Percentiles rank a stretch among this genome's conserved stretches.
Conservation (phyloP, 2,329 filamentous ascomycete species). For the Elsinoe batatas region DNA sequence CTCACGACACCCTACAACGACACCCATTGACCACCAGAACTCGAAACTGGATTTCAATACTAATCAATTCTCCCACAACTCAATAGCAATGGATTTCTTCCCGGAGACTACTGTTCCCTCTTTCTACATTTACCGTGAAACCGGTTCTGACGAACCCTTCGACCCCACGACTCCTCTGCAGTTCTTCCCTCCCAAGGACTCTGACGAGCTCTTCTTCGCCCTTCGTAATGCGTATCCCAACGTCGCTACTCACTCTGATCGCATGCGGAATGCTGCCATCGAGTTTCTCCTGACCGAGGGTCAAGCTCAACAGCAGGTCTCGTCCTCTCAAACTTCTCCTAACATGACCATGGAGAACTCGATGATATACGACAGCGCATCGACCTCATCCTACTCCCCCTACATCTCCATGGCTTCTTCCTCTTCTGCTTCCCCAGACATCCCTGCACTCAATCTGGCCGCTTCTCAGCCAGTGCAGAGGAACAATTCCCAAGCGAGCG, state of each 20-base stretch:
- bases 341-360: constrained; percentile 13
- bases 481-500: not conserved
- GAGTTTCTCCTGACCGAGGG: constrained; percentile 30
- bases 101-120: constrained; percentile 16
- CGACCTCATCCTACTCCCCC: constrained; percentile 14
- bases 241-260: constrained; percentile 29
- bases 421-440: constrained; percentile 24
- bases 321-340: constrained; percentile 17
- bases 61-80: constrained; percentile 4
- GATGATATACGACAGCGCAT: constrained; percentile 9
- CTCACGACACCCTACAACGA: not conserved
- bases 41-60: not conserved
- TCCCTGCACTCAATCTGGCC: constrained; percentile 23
- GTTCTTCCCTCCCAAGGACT: constrained; percentile 31
- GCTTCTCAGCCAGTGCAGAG: constrained; percentile 19
- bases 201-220: constrained; percentile 31
- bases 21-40: not conserved
- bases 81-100: constrained; percentile 14
- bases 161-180: constrained; percentile 26
- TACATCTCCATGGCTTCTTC: constrained; percentile 23
- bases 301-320: constrained; percentile 21
- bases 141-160: constrained; percentile 22
- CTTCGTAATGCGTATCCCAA: constrained; percentile 27
- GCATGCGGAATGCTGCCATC: constrained; percentile 31
- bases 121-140: constrained; percentile 29